Base-by-base conservation (phyloP, 805 yeast species). In the Lipomyces lipofer region DNA sequence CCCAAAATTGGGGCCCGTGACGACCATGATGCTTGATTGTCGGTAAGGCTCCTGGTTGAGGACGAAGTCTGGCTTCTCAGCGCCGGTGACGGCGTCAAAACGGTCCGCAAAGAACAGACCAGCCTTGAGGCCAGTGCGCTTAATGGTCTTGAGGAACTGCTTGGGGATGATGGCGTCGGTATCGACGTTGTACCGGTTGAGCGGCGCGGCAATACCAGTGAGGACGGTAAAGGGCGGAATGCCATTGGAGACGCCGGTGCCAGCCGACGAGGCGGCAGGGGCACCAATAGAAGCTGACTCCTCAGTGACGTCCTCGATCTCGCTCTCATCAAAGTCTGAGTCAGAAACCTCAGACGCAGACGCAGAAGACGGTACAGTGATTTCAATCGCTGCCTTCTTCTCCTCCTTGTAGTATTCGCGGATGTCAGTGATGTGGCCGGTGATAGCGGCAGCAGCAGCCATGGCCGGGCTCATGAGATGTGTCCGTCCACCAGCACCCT, bases 111-210 rank as follows among this genome's bases (percentile, higher is more conserved):
- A 94, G 77, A 94, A 94, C 65, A 94, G 78, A 68, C 98, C 99
- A 43, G 79, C 75, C 56, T 79, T 80, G 64, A 94, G 81, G 58
- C 99, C 99, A 24, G 99, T 94, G 75, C 98, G 85, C 76, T 94
- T 94, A 73, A 94, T 94, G 9, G 99, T 94, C 75, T 94, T 94
- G 73, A 94, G 81, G 76, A 94, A 94, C 76, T 94, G 99, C 73
- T 94, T 94, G 69, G 99, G 99, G 74, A 94, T 94, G 64, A 94
- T 94, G 56, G 98, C 98, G 75, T 94, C 99, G 35, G 99, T 94
- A 71, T 94, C 99, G 59, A 94, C 94, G 69, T 94, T 94, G 43
- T 96, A 95, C 75, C 86, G 88, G 67, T 88, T 92, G 64, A 94
- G 77, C 58, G 97, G 97, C 43, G 99, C 99, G 54, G 97, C 89